Percentiles rank a stretch among this genome's conserved stretches.
Conservation (phyloP, 1,284 basidiomycete species). For the Heterobasidion annosum region DNA sequence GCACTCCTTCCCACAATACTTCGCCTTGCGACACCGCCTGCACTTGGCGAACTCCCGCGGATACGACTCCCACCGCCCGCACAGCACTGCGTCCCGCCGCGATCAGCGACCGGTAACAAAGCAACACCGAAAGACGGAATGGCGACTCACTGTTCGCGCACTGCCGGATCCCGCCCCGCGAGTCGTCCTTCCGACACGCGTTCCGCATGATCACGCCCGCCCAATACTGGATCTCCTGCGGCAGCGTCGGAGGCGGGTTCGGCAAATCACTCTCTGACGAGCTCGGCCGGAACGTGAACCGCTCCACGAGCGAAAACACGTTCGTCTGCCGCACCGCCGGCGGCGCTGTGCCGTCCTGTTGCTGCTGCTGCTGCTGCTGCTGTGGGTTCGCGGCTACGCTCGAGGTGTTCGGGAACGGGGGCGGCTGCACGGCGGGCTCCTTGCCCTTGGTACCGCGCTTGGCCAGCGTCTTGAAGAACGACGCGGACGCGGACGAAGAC, state of each 20-base stretch:
- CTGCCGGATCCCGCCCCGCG: conserved; percentile 86
- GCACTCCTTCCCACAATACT: conserved; percentile 98
- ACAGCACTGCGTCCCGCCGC: conserved; percentile 55
- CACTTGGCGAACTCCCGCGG: conserved; percentile 98
- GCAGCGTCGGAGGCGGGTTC: conserved; percentile 65
- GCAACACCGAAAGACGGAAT: not conserved
- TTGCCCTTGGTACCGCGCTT: conserved; percentile 23
- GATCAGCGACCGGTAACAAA: not conserved
- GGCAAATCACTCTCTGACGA: conserved; percentile 69
- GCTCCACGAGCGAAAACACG: conserved; percentile 93
- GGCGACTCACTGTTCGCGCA: conserved; percentile 84
- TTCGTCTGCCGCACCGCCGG: conserved; percentile 53
- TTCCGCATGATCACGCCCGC: conserved; percentile 99
- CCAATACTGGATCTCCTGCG: conserved; percentile 96
- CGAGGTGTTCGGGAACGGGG: conserved; percentile 11
- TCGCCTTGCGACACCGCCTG: conserved; percentile 91
- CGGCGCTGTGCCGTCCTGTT: not conserved
- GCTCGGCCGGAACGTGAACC: conserved; percentile 91
- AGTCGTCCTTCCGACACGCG: conserved; percentile 96
- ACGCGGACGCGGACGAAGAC: conserved; percentile 2
- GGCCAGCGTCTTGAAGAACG: conserved; percentile 22
- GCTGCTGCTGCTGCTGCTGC: too few species aligned
- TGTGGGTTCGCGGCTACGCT: conserved; percentile 19
- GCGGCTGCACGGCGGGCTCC: conserved; percentile 18
- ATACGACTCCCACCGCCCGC: conserved; percentile 90